Evolutionary conservation across 2,329 filamentous ascomycete genomes (phyloP).

Genomic region (Aspergillus clavatus): DNA sequence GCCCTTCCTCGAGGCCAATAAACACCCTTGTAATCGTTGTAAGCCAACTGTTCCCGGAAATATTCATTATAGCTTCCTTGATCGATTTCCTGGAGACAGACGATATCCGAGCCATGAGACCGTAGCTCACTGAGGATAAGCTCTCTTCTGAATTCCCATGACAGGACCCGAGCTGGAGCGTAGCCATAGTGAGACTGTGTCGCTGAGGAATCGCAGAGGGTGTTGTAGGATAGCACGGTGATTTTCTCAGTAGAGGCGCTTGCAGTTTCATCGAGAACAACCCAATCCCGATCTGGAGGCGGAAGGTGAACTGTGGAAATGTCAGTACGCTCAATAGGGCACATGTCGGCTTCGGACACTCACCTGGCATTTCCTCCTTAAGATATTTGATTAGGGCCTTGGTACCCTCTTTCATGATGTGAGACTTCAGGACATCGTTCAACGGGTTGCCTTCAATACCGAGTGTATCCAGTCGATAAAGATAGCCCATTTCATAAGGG

Average conservation of each 20-base stretch:
- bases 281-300: conserved; percentile 69
- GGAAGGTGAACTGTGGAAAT: conserved; percentile 62
- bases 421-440: conserved; percentile 68
- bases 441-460: conserved; percentile 91
- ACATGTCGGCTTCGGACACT: too few species aligned
- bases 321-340: conserved; percentile 24
- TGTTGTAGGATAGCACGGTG: conserved; percentile 90
- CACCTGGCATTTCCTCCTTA: conserved; percentile 79
- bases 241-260: conserved; percentile 57
- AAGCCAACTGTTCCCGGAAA: conserved; percentile 79
- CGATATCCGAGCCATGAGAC: conserved; percentile 75
- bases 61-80: conserved; percentile 87
- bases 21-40: conserved; percentile 86
- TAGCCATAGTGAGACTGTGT: conserved; percentile 84
- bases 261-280: conserved; percentile 61
- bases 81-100: conserved; percentile 91
- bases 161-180: conserved; percentile 72
- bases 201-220: conserved; percentile 88
- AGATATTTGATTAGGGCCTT: conserved; percentile 77
- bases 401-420: conserved; percentile 82
- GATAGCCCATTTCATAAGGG: conserved; percentile 79
- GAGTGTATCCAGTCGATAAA: conserved; percentile 82
- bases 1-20: conserved; percentile 88
- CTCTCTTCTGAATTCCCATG: conserved; percentile 81
- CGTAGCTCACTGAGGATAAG: conserved; percentile 79